phyloP scores from a whole-genome alignment of 2,329 filamentous ascomycete species.

The Penicillium thymicola region DNA sequence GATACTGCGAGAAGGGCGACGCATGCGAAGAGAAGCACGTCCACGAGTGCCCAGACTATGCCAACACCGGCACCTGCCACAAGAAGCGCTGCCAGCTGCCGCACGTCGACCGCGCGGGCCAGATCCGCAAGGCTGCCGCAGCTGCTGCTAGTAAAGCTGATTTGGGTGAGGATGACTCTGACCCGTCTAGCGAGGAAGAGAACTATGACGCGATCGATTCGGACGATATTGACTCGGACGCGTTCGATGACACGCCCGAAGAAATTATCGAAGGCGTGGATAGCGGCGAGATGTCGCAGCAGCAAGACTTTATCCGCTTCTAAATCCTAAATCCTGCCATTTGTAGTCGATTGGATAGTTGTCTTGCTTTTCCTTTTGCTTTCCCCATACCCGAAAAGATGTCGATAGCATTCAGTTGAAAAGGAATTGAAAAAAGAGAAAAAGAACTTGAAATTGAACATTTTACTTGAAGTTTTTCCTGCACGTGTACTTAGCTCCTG shows the following conservation, averaged over 20 bases:
- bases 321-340: constrained; percentile 20
- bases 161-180: constrained; percentile 56
- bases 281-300: constrained; percentile 49
- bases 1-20: constrained; percentile 82
- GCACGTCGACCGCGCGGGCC: constrained; percentile 84
- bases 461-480: neutral
- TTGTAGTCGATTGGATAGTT: constrained; percentile 11
- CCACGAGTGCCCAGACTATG: constrained; percentile 91
- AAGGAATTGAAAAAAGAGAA: neutral
- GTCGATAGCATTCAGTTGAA: constrained; percentile 1
- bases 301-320: constrained; percentile 54
- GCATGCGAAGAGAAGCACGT: constrained; percentile 79
- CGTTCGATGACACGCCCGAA: constrained; percentile 43
- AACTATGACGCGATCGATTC: constrained; percentile 62
- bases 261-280: constrained; percentile 37
- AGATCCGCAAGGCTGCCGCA: constrained; percentile 58
- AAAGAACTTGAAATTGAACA: neutral
- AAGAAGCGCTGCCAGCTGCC: constrained; percentile 77
- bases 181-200: constrained; percentile 76
- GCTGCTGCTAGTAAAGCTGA: constrained; percentile 42
- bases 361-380: neutral
- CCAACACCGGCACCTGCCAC: constrained; percentile 82
- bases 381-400: constrained; percentile 13
- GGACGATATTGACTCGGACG: constrained; percentile 70
- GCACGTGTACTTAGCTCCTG: neutral